These are phyloP conservation scores for Amorphotheca resinae DNA, from an alignment of 495 filamentous ascomycete genomes.

Conservation along the genomic window DNA sequence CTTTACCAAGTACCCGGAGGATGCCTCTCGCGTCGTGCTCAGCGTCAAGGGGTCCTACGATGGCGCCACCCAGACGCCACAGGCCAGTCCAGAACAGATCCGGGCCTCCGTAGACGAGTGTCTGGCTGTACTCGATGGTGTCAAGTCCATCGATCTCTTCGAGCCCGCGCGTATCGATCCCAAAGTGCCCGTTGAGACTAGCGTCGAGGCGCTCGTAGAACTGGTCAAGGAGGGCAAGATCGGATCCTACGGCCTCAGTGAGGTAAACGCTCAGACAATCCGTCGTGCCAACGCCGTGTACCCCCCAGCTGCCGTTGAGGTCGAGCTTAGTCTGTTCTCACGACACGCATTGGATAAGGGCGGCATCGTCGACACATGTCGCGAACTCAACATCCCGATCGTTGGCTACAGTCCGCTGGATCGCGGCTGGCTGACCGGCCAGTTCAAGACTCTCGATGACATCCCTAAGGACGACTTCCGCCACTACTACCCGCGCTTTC, in stretches of 20 bases:
- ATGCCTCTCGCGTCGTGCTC: slow-evolving; percentile 49
- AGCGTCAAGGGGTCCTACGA: slow-evolving; percentile 45
- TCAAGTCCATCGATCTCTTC: slow-evolving; percentile 70
- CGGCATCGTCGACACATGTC: slow-evolving; percentile 58
- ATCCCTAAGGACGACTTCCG: slow-evolving; percentile 48
- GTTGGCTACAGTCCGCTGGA: slow-evolving; percentile 33
- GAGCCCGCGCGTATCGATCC: slow-evolving; percentile 60
- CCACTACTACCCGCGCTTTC: slow-evolving; percentile 43
- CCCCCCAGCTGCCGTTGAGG: slow-evolving; percentile 60
- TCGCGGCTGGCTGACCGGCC: slow-evolving; percentile 30
- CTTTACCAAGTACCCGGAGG: slow-evolving; percentile 51
- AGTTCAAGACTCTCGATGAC: slow-evolving; percentile 44
- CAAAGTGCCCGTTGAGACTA: slow-evolving; percentile 33
- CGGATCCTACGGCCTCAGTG: slow-evolving; percentile 63
- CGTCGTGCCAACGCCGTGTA: slow-evolving; percentile 53
- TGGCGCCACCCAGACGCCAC: not conserved
- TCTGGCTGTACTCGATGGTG: slow-evolving; percentile 47
- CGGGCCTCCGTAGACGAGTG: slow-evolving; percentile 53
- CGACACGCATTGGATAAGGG: slow-evolving; percentile 19
- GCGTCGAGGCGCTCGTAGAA: slow-evolving; percentile 39
- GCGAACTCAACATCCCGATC: slow-evolving; percentile 55
- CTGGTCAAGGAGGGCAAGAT: slow-evolving; percentile 60
- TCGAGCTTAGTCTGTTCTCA: slow-evolving; percentile 51
- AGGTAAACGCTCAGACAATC: slow-evolving; percentile 61
- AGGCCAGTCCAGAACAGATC: slow-evolving; percentile 31